Evolutionary conservation across 345 rosid genomes (phyloP).

Genomic region (Theobroma cacao): DNA sequence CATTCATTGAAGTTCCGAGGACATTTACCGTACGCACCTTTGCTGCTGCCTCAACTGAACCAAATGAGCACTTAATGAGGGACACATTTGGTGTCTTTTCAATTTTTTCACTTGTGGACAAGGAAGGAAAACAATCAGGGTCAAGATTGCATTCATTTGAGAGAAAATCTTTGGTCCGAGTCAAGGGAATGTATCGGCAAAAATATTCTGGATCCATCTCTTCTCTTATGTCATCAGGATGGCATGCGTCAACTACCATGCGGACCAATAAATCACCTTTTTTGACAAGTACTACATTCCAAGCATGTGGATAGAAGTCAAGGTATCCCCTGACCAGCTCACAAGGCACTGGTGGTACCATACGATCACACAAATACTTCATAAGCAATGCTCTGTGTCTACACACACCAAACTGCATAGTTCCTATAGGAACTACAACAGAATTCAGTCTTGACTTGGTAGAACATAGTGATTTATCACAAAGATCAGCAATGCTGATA

Average conservation of each 20-base stretch:
- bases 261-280: constrained; percentile 63
- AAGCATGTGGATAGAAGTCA: constrained; percentile 84
- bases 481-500: constrained; percentile 52
- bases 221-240: constrained; percentile 79
- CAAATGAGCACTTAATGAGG: neutral
- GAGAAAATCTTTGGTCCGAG: neutral
- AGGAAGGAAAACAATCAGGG: neutral
- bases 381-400: constrained; percentile 85
- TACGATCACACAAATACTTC: constrained; percentile 93
- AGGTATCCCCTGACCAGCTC: constrained; percentile 96
- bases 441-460: constrained; percentile 61
- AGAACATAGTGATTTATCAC: constrained; percentile 68
- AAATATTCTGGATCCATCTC: constrained; percentile 74
- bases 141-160: neutral
- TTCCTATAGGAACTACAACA: constrained; percentile 75
- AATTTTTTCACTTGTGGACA: constrained; percentile 19
- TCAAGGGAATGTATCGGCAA: constrained; percentile 24
- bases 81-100: neutral
- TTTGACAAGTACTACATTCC: constrained; percentile 67
- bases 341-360: constrained; percentile 86
- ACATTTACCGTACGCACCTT: constrained; percentile 39
- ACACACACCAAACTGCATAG: constrained; percentile 81
- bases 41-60: neutral
- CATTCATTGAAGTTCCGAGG: constrained; percentile 50
- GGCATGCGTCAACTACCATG: constrained; percentile 87